Evolutionary conservation across 345 rosid species (phyloP), one percentile per base, ranked within the genome.

Genomic region (Ailanthus altissimus): DNA sequence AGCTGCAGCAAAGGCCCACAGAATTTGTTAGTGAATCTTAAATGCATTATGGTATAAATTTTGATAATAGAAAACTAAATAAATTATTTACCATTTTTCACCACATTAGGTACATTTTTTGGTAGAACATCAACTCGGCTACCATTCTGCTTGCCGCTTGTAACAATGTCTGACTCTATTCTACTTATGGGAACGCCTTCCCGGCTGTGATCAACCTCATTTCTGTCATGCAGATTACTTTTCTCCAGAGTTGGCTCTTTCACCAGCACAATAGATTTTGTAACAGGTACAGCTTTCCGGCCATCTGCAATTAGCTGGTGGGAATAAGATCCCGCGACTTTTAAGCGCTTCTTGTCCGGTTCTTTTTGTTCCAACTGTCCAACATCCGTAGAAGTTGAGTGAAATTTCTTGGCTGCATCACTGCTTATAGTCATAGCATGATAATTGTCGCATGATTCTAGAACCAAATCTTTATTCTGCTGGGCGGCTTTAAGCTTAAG

Each of bases 311-410:
- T 77, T 74, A 64, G 67, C 75, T 73, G 90, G 54, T 81, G 74
- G 73, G 85, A 80, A 85, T 65, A 83, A 38, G 81, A 76, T 62
- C 69, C 87, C 65, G 65, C 67, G 8, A 79, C 80, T 91, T 82
- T 92, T 67, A 86, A 56, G 67, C 92, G 94, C 83, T 96, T 96
- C 77, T 82, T 91, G 49, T 83, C 87, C n/a, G 88, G 95, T 84
- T 84, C 92, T 73, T 83, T 85, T 64, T 78, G 74, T 72, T 85
- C 91, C 49, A 69, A 49, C 71, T 66, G 81, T 65, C 75, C 85
- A 64, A 46, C 83, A 75, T 80, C 89, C 73, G 51, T 81, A 81
- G 88, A 78, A 63, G 79, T 75, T 82, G 74, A 67, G 61, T 71
- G 60, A 56, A 72, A 77, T 81, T 83, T 91, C 84, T 86, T 84